Evolutionary conservation across 371 early-diverging fungal species (phyloP).

Genomic region (Basidiobolus meristosporus): DNA sequence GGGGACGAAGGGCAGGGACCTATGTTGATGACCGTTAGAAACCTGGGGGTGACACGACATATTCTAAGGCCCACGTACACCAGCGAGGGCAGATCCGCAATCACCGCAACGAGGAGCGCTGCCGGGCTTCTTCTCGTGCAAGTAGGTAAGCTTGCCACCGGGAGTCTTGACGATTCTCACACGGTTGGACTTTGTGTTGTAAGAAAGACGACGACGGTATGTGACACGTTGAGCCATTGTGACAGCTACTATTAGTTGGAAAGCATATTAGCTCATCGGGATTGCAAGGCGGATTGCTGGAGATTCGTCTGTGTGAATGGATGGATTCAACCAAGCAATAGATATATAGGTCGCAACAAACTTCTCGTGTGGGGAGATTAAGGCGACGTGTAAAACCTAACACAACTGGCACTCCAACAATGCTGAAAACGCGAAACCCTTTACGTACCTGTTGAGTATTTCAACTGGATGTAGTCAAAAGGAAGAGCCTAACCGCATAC

Average conservation of each 20-base stretch:
- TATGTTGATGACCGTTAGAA: constrained; percentile 6
- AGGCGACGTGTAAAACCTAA: too few species aligned
- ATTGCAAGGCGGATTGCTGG: too few species aligned
- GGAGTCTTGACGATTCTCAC: constrained; percentile 92
- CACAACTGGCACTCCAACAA: too few species aligned
- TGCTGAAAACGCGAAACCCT: too few species aligned
- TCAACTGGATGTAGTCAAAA: too few species aligned
- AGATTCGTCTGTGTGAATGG: too few species aligned
- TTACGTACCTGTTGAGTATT: too few species aligned
- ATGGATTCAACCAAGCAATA: too few species aligned
- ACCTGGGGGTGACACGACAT: not conserved
- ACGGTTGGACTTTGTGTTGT: constrained; percentile 98
- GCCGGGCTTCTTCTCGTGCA: constrained; percentile 84
- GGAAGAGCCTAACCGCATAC: too few species aligned
- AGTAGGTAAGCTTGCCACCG: constrained; percentile 83
- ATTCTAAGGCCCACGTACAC: constrained; percentile 39
- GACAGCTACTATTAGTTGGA: not conserved
- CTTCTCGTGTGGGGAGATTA: too few species aligned
- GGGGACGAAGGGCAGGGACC: constrained; percentile 86
- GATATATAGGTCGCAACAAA: too few species aligned
- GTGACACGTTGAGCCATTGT: constrained; percentile 82
- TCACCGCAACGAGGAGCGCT: constrained; percentile 92
- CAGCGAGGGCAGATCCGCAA: constrained; percentile 78
- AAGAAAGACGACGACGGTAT: constrained; percentile 92
- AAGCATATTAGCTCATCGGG: too few species aligned